Evolutionary conservation across 2,329 filamentous ascomycete species (phyloP).

Genomic region (Arthrocladium fulminans): DNA sequence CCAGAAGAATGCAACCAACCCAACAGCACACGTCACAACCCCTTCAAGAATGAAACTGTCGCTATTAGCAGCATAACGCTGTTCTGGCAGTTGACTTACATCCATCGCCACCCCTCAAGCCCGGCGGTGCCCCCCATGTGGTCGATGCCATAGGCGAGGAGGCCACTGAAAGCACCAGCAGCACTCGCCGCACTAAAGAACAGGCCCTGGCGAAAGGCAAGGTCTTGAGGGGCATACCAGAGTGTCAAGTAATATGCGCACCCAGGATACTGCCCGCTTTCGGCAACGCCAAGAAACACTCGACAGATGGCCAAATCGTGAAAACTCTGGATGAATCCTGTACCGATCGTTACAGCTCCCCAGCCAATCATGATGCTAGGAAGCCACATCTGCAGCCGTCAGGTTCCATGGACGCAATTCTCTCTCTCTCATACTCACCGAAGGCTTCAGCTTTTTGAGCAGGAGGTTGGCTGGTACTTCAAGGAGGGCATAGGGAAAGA

Average conservation of each 20-base stretch:
- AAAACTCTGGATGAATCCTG: conserved; percentile 39
- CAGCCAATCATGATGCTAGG: conserved; percentile 28
- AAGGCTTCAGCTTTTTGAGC: conserved; percentile 56
- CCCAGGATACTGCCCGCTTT: conserved; percentile 35
- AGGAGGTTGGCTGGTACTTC: conserved; percentile 66
- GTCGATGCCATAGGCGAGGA: conserved; percentile 43
- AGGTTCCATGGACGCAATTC: not conserved
- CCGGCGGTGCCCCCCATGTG: conserved; percentile 44
- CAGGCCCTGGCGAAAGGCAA: conserved; percentile 36
- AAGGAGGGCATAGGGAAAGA: conserved; percentile 47
- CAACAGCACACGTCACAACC: conserved; percentile 36
- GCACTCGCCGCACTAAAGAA: conserved; percentile 42
- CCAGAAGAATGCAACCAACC: conserved; percentile 33
- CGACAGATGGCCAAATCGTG: conserved; percentile 38
- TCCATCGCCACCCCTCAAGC: conserved; percentile 41
- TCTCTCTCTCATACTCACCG: conserved; percentile 31
- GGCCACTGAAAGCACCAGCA: conserved; percentile 44
- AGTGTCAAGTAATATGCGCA: conserved; percentile 37
- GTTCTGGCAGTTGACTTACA: conserved; percentile 26
- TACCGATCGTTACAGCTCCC: conserved; percentile 42
- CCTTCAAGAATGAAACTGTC: conserved; percentile 45
- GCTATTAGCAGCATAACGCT: conserved; percentile 19
- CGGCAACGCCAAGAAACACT: conserved; percentile 37
- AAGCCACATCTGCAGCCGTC: conserved; percentile 29
- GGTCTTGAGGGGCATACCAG: conserved; percentile 38